Conservation (phyloP, 148 eudicot species). For the Vaccinium myrtillus region DNA sequence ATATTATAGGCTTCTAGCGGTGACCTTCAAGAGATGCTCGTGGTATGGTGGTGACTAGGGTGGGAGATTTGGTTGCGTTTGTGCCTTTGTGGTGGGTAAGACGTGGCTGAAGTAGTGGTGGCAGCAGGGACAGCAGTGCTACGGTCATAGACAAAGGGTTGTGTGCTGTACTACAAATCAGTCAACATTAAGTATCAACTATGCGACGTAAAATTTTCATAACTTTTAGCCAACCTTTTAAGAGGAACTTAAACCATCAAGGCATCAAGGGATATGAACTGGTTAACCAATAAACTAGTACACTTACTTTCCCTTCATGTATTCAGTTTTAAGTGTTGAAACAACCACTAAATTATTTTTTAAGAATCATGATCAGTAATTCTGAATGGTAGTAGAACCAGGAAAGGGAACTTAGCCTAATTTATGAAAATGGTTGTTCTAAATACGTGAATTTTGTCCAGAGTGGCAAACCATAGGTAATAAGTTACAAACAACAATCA, state of each 20-base stretch:
- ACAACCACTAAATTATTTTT: not conserved
- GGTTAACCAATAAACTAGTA: too few species aligned
- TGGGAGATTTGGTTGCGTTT: not conserved
- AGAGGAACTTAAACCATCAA: not conserved
- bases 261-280: not conserved
- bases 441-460: not conserved
- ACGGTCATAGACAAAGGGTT: not conserved
- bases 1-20: not conserved
- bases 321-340: too few species aligned
- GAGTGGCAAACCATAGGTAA: not conserved
- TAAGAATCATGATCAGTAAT: not conserved
- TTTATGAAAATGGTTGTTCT: not conserved
- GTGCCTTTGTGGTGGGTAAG: not conserved
- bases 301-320: too few species aligned
- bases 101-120: not conserved
- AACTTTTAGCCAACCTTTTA: not conserved
- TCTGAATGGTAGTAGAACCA: not conserved
- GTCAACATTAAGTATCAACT: not conserved
- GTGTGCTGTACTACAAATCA: not conserved
- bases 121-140: not conserved
- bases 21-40: not conserved
- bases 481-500: not conserved
- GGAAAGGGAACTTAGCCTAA: not conserved
- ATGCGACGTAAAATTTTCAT: not conserved
- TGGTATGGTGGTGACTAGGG: not conserved